These are phyloP conservation scores for Dendrocalamus latiflorus DNA, from an alignment of 202 grass and related monocot species.

Conservation along the genomic window DNA sequence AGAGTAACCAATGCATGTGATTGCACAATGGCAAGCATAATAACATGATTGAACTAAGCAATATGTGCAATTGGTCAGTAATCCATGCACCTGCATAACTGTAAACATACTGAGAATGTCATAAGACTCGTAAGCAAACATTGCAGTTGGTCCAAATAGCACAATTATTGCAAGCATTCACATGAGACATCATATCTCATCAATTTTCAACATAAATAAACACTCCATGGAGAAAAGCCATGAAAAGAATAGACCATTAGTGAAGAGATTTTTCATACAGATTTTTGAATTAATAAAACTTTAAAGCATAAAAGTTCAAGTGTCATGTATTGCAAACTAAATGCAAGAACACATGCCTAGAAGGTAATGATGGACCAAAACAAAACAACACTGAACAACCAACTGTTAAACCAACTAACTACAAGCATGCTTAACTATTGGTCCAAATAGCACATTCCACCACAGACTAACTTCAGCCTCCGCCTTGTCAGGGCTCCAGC, in stretches of 20 bases:
- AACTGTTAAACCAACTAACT: not conserved
- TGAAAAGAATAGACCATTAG: not conserved
- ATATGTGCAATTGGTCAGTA: not conserved
- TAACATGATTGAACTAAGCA: not conserved
- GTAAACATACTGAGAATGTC: not conserved
- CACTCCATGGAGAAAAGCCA: not conserved
- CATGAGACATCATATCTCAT: not conserved
- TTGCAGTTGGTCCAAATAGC: not conserved
- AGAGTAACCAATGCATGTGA: conserved; percentile 4
- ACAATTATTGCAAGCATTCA: conserved; percentile 1
- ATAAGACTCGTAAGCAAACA: not conserved
- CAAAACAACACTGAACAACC: not conserved
- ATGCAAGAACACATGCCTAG: not conserved
- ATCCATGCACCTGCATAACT: not conserved
- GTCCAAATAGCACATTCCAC: too few relatives aligned
- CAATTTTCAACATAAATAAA: not conserved
- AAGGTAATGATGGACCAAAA: not conserved
- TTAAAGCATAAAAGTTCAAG: not conserved
- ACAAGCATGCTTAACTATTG: not conserved
- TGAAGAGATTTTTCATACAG: not conserved
- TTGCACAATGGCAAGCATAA: not conserved
- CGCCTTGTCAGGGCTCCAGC: not conserved
- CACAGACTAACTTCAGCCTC: not conserved
- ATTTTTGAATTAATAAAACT: not conserved
- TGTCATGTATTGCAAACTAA: not conserved